phyloP scores from a whole-genome alignment of 2,329 filamentous ascomycete genomes.

The Calonectria pseudoturangicola region DNA sequence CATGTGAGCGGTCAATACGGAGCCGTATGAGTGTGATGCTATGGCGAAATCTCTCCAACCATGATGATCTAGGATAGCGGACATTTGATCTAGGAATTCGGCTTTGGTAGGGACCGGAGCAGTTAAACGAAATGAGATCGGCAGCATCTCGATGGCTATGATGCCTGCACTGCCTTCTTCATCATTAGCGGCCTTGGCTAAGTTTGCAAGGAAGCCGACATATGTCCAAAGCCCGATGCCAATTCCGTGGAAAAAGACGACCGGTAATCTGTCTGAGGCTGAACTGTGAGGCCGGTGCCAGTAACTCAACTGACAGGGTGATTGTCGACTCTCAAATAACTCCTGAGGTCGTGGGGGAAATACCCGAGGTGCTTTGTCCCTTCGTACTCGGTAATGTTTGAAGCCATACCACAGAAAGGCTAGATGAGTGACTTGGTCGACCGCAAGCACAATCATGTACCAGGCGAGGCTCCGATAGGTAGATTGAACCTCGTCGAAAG shows the following conservation, averaged over 20 bases:
- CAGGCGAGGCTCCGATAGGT: conserved; percentile 78
- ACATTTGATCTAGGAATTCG: conserved; percentile 74
- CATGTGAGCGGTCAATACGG: conserved; percentile 77
- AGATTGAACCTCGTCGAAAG: conserved; percentile 77
- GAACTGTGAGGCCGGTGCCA: conserved; percentile 78
- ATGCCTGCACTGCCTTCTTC: conserved; percentile 72
- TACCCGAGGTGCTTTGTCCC: conserved; percentile 58
- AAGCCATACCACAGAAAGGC: conserved; percentile 70
- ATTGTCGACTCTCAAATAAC: conserved; percentile 66
- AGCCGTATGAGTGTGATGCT: conserved; percentile 79
- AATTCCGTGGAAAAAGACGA: conserved; percentile 83
- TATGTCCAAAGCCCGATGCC: conserved; percentile 81
- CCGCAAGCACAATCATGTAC: conserved; percentile 74
- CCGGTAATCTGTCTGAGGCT: conserved; percentile 65
- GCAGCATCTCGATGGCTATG: conserved; percentile 79
- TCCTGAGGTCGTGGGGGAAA: conserved; percentile 76
- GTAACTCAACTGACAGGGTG: conserved; percentile 74
- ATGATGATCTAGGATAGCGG: conserved; percentile 74
- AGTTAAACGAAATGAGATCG: conserved; percentile 78
- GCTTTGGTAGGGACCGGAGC: conserved; percentile 68
- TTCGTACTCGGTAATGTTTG: conserved; percentile 66
- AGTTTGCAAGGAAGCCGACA: conserved; percentile 71
- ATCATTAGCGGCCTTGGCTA: conserved; percentile 62
- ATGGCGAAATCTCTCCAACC: conserved; percentile 76
- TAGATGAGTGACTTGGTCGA: conserved; percentile 71